Base-by-base conservation (phyloP, 2,329 filamentous ascomycete genomes). In the Parasarocladium wereldwijsianum region DNA sequence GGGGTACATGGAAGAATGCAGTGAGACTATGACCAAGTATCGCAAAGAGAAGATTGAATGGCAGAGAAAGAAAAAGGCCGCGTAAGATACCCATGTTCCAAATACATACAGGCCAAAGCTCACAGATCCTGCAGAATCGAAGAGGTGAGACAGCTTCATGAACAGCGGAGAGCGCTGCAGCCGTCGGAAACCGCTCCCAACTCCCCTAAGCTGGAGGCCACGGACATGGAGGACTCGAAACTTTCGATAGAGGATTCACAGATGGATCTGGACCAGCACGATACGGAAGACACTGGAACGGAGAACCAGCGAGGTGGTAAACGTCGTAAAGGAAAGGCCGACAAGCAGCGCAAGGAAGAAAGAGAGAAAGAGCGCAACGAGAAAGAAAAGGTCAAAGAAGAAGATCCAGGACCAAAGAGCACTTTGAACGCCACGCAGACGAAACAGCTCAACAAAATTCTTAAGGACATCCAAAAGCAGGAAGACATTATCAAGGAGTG, bases 1-100 rank as follows among this genome's bases (percentile, higher is more conserved):
- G 31, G 76, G 73, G 11, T 93, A 92, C 48, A 79, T 98, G 63
- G 84, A 93, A 41, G 78, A 87, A 38, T 93, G 86, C 55, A 84
- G 80, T 39, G 82, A 87, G 46, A 81, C 84, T 32, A 94, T 96
- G 86, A 98, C 90, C 2, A 73, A 76, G 32, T 84, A 92, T 46
- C 76, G 90, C 29, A 98, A 98, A 53, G 81, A 92, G 49, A 94
- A 93, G 58, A 93, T 94, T 36, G 83, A 93, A 40, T 79, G 75
- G 54, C 87, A 96, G 55, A 72, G 85, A 39, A 72, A 80, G 41
- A 75, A 80, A 38, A 76, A 76, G 41, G 64, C 69, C 51, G 59
- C 62, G 69, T 76, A 58, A 53, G 70, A 65, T 15, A n/a, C 4
- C 19, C 8, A 4, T 17, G 12, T 14, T 13, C 31, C 10, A 6